Base-by-base conservation (phyloP, 1,284 basidiomycete species). In the Ceratobasidium sp. region DNA sequence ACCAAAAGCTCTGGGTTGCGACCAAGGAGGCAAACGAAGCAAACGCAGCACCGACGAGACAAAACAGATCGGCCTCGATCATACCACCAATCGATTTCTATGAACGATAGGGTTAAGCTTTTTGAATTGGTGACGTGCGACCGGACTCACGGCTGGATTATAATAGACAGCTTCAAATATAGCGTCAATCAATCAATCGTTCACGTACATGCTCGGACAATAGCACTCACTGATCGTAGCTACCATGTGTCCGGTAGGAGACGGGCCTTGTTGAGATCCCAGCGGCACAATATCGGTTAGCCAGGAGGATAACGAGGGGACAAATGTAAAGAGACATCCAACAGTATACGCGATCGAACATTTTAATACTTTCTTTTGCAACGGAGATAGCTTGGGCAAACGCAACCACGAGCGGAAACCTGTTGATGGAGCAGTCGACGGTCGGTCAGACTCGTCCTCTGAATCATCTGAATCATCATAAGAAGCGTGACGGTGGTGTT, bases 251-350 rank as follows among this genome's bases (percentile, higher is more conserved):
- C 89, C 93, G 74, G 88, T 90, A 57, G 89, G 89, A 53, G 89
- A 88, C 0, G 91, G 91, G 14, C 80, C 80, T 21, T 82, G 76
- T 59, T 84, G n/a, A 73, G 77, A 78, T 72, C 85, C 88, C 69
- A 85, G 82, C 3, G 85, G 84, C 6, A 89, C 86, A 52, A 91
- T 80, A 76, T 90, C 86, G 2, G 87, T 84, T 71, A 93, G 85
- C 72, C 91, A 80, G 18, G 83, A 82, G 3, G 92, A 88, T 21
- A 93, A 81, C 61, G 84, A 83, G 0, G 92, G 90, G 8, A 90
- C 89, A 79, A 95, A 98, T 0, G 97, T 98, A 85, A 98, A 98
- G 10, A 98, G 83, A 0, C 93, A 95, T 1, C 87, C 96, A 73
- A 98, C 81, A 73, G 95, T 88, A 80, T 99, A 99, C 0, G 96